These are phyloP conservation scores for Prunus davidiana DNA, from an alignment of 306 rosid species.

Conservation along the genomic window DNA sequence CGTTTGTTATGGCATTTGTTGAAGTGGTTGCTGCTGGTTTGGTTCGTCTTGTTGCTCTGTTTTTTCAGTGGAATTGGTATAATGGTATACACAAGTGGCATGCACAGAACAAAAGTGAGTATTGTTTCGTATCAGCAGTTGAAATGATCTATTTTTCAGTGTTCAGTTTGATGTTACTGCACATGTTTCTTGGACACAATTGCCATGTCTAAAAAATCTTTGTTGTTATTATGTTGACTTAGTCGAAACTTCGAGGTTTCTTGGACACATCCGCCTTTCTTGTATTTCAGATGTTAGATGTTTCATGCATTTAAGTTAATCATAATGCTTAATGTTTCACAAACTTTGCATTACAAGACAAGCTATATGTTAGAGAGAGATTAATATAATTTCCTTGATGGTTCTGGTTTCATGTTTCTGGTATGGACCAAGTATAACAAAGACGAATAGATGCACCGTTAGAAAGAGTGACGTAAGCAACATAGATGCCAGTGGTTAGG, in stretches of 20 bases:
- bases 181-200: not conserved
- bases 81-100: slow-evolving; percentile 68
- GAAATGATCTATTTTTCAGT: not conserved
- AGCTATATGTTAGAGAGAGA: no score
- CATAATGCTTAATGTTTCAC: no score
- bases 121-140: not conserved
- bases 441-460: not conserved
- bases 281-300: no score
- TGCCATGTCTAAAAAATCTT: not conserved
- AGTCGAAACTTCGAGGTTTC: not conserved
- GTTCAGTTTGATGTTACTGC: not conserved
- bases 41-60: slow-evolving; percentile 52
- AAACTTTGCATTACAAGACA: no score
- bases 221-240: not conserved
- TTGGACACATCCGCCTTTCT: no score
- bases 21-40: slow-evolving; percentile 69
- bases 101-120: slow-evolving; percentile 44
- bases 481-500: not conserved
- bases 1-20: slow-evolving; percentile 70
- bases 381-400: no score
- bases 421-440: no score
- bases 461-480: not conserved
- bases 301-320: not conserved
- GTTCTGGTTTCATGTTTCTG: no score
- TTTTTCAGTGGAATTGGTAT: slow-evolving; percentile 82